A percentile compares a stretch with the other conserved stretches of the same genome.
Evolutionary conservation across 805 yeast species (phyloP).

Genomic region (Metschnikowia chrysomelidarum): DNA sequence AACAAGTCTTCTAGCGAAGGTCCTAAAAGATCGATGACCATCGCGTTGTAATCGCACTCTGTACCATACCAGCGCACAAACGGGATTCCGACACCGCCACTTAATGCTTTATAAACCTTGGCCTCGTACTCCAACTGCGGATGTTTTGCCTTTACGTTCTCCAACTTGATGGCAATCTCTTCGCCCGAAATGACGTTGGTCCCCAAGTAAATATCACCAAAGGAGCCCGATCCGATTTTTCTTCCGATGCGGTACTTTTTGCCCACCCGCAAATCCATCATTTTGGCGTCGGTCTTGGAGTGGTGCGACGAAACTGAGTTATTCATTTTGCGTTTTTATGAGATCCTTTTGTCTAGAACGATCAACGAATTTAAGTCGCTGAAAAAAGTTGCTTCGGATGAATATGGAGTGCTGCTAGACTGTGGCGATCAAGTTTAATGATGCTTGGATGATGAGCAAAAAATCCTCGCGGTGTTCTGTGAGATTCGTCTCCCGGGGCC

Average conservation of each 20-base stretch:
- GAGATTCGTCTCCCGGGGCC: no score
- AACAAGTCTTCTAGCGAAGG: conserved; percentile 94
- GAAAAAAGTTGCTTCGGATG: no score
- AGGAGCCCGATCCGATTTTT: conserved; percentile 95
- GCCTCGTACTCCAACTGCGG: conserved; percentile 98
- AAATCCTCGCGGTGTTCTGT: no score
- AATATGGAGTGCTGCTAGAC: no score
- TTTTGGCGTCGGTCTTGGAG: conserved; percentile 18
- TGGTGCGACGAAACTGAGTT: conserved; percentile 15
- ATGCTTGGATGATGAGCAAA: no score
- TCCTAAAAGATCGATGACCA: conserved; percentile 94
- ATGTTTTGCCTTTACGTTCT: conserved; percentile 85
- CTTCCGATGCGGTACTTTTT: conserved; percentile 92
- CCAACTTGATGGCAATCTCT: conserved; percentile 95
- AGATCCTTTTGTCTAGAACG: no score
- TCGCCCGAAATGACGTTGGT: conserved; percentile 94
- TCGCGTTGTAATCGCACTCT: conserved; percentile 93
- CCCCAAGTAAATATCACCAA: conserved; percentile 93
- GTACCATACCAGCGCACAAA: conserved; percentile 97
- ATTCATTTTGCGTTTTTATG: conserved; percentile 16
- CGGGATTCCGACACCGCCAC: conserved; percentile 97
- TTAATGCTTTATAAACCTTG: conserved; percentile 86
- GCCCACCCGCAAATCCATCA: conserved; percentile 78
- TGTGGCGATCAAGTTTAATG: no score
- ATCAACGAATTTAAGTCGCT: no score